Evolutionary conservation across 179 eudicot genomes (phyloP).

Genomic region (Heliamphora pulchella): DNA sequence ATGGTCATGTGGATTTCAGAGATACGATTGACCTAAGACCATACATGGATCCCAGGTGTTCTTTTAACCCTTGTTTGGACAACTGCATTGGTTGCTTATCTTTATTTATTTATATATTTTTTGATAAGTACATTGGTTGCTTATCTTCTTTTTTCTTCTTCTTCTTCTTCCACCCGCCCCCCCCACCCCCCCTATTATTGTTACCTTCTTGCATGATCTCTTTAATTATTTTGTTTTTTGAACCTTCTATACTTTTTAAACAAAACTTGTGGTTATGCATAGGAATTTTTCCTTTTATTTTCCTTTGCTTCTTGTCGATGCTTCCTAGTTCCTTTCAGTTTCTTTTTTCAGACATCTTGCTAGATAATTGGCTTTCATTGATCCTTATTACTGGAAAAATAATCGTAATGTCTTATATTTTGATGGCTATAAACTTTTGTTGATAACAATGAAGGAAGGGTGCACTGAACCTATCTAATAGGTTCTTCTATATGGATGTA

Average conservation of each 20-base stretch:
- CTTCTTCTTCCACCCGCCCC: no score
- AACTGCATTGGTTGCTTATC: background rate
- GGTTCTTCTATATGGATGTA: no score
- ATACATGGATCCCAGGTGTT: slow-evolving; percentile 72
- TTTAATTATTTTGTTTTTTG: background rate
- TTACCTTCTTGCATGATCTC: background rate
- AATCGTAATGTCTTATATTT: background rate
- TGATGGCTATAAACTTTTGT: background rate
- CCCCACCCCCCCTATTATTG: no score
- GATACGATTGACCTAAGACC: slow-evolving; percentile 68
- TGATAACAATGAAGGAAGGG: background rate
- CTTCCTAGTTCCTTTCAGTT: background rate
- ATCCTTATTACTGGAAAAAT: background rate
- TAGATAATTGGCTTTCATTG: background rate
- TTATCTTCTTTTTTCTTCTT: background rate
- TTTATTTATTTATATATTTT: background rate
- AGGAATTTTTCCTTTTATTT: background rate
- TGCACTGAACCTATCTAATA: no score
- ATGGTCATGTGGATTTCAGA: slow-evolving; percentile 75
- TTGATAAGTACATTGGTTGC: background rate
- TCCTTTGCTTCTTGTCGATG: background rate
- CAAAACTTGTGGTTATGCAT: background rate
- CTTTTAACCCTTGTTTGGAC: slow-evolving; percentile 17
- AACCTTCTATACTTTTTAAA: background rate
- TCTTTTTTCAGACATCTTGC: background rate